Base-by-base conservation (phyloP, 352 stramenopile genomes). In the Globisporangium spiculum region DNA sequence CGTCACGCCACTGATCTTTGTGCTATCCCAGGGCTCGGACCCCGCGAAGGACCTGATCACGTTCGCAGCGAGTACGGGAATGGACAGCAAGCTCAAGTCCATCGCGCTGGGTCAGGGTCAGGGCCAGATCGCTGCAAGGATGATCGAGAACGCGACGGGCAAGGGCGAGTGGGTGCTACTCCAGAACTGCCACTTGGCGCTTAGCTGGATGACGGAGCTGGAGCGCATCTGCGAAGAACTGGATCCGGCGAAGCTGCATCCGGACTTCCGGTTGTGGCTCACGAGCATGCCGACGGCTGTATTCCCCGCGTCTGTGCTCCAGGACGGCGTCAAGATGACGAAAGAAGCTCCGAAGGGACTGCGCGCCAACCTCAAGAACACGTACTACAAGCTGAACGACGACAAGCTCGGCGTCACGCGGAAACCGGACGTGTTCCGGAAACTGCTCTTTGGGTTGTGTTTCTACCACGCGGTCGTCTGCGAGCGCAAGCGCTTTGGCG, bases 301-400 rank as follows among this genome's bases (percentile, higher is more conserved):
- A 56, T 96, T 96, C 72, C 96, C 96, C 0, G 93, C 97, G 0
- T 92, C 90, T 0, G 93, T 99, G 24, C 84, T 99, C 8, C 96
- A 99, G 73, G 96, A 97, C 60, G 90, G 94, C 10, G 93, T 99
- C 7, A 99, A 99, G 73, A 98, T 99, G 92, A 99, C 96, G 2
- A 98, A 98, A 65, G 96, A 99, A 65, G 93, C 96, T 0, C 96
- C 96, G 0, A 98, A 98, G 60, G 96, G 96, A 0, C 69, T 98
- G 58, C 84, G 91, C 20, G 93, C 95, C 0, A 98, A 98, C 76
- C 72, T 98, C 27, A 96, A 95, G 38, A 96, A 94, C 71, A 96
- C 92, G 30, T 98, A 98, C 68, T 97, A 95, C 76, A 98, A 98
- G 75, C 78, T 98, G 7, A 94, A 94, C 68, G 92, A 98, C 67